Evolutionary conservation across 2,329 filamentous ascomycete genomes (phyloP).

Genomic region (Aaosphaeria arxii): DNA sequence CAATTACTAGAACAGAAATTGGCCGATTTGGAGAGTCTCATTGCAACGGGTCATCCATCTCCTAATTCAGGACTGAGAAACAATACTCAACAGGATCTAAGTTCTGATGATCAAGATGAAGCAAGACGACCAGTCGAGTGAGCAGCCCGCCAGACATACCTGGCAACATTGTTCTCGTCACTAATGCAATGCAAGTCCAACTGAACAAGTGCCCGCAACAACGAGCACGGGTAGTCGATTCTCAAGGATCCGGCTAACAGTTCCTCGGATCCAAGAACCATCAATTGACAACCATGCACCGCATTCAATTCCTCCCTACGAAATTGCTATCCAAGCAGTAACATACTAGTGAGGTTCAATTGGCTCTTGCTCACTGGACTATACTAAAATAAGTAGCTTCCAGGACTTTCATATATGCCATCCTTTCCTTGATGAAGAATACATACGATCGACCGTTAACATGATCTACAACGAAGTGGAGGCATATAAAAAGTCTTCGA

Average conservation of each 20-base stretch:
- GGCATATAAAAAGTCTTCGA: background rate
- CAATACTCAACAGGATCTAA: background rate
- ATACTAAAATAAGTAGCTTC: background rate
- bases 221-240: background rate
- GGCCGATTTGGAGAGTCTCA: background rate
- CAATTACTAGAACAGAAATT: background rate
- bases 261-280: conserved; percentile 5
- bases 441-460: background rate
- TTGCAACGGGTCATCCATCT: background rate
- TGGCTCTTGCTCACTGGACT: background rate
- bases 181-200: background rate
- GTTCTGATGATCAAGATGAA: background rate
- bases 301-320: no score
- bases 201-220: background rate
- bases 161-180: background rate
- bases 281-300: background rate
- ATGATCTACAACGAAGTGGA: background rate
- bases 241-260: background rate
- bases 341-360: background rate
- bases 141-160: background rate
- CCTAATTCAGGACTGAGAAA: background rate
- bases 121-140: background rate
- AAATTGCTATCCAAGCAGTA: background rate
- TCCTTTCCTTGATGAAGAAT: background rate
- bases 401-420: background rate